Conservation (phyloP, 768 basidiomycete genomes). For the Psilocybe tampanensis region DNA sequence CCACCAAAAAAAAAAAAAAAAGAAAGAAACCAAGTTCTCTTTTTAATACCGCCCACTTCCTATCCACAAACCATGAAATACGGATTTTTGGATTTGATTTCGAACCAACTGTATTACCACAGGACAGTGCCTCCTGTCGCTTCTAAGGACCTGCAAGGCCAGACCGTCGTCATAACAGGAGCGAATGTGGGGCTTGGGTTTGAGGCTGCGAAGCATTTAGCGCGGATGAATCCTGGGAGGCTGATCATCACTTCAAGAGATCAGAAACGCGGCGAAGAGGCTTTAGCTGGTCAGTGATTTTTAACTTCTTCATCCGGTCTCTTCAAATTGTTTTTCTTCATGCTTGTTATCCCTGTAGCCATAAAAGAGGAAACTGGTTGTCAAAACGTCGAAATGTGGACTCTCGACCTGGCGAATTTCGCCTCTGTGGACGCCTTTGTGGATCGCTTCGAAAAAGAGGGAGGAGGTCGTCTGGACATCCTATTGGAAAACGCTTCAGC, state of each 20-base stretch:
- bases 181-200: conserved; percentile 55
- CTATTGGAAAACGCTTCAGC: conserved; percentile 19
- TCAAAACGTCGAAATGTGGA: conserved; percentile 37
- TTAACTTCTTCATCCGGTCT: not conserved
- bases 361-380: conserved; percentile 32
- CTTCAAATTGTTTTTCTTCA: not conserved
- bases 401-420: conserved; percentile 43
- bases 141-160: conserved; percentile 39
- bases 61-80: conserved; percentile 1
- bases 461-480: conserved; percentile 40
- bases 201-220: conserved; percentile 48
- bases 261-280: conserved; percentile 32
- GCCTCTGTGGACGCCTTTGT: conserved; percentile 42
- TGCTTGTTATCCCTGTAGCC: not conserved
- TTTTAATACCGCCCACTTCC: no score
- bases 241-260: conserved; percentile 41
- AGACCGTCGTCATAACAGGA: conserved; percentile 50
- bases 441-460: conserved; percentile 33
- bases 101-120: not conserved
- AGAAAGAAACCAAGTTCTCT: no score
- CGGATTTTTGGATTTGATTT: not conserved
- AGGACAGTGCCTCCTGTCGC: conserved; percentile 28
- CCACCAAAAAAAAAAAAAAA: no score
- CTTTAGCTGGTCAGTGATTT: conserved; percentile 32
- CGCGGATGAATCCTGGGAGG: conserved; percentile 40